Percentiles rank a stretch among this genome's conserved stretches.
Conservation (phyloP, 495 filamentous ascomycete species). For the Xanthoparmelia taractica region DNA sequence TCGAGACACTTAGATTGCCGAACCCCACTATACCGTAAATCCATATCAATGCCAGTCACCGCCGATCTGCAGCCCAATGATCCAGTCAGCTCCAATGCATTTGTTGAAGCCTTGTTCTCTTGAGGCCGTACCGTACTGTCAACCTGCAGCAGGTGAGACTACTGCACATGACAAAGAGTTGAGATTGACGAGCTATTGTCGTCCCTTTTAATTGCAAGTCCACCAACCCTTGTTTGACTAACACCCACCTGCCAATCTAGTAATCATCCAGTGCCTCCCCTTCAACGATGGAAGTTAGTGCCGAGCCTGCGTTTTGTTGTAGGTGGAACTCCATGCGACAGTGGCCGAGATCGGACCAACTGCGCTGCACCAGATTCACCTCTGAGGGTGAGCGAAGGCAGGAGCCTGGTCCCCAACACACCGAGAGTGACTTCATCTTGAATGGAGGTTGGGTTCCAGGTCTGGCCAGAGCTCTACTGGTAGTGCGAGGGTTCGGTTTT, state of each 20-base stretch:
- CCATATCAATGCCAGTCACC: too few relatives aligned
- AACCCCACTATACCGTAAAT: background rate
- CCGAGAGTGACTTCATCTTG: background rate
- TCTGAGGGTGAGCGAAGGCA: background rate
- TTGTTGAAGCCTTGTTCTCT: too few relatives aligned
- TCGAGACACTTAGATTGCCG: background rate
- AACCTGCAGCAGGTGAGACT: background rate
- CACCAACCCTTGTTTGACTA: background rate
- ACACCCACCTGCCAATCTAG: background rate
- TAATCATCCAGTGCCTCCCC: background rate
- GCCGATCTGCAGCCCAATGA: too few relatives aligned
- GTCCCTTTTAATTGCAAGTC: too few relatives aligned
- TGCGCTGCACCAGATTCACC: too few relatives aligned
- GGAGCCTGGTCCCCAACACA: background rate
- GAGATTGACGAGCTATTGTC: too few relatives aligned
- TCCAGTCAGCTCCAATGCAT: too few relatives aligned
- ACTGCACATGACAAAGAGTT: too few relatives aligned
- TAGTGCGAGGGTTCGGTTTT: background rate
- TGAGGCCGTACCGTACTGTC: too few relatives aligned
- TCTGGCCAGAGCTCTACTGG: background rate
- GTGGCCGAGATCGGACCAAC: too few relatives aligned
- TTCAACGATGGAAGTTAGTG: background rate
- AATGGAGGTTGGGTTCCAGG: background rate
- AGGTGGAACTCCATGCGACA: background rate
- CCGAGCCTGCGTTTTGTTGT: background rate